Evolutionary conservation across 2,329 filamentous ascomycete genomes (phyloP).

Genomic region (Colletotrichum kahawae): DNA sequence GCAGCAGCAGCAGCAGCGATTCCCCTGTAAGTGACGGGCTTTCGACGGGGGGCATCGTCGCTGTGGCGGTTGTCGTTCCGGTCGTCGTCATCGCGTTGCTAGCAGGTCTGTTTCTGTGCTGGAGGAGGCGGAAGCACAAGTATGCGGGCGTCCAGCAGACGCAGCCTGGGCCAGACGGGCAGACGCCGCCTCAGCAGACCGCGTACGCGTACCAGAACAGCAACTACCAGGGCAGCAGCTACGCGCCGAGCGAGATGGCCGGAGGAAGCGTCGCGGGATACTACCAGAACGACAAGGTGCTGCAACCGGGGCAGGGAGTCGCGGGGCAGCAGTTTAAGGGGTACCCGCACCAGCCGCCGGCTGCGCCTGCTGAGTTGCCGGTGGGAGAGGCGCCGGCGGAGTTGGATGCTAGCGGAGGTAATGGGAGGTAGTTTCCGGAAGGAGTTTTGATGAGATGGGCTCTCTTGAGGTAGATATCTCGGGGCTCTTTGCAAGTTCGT

Average conservation of each 20-base stretch:
- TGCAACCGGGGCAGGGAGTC: background rate
- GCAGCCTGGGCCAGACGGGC: background rate
- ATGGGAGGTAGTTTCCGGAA: background rate
- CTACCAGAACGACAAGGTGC: constrained; percentile 18
- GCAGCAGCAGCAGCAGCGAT: background rate
- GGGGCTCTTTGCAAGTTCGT: background rate
- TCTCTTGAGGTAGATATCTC: background rate
- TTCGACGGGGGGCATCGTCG: background rate
- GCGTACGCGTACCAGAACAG: background rate
- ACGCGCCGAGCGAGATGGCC: constrained; percentile 2
- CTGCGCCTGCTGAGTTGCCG: background rate
- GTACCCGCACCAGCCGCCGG: background rate
- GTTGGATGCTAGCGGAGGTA: background rate
- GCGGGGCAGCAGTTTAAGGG: constrained; percentile 3
- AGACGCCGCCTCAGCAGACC: background rate
- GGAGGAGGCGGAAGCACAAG: constrained; percentile 5
- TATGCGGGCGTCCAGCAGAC: constrained; percentile 13
- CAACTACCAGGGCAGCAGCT: background rate
- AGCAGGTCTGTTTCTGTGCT: constrained; percentile 7
- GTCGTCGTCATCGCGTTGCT: constrained; percentile 6
- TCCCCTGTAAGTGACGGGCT: background rate
- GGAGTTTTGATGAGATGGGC: background rate
- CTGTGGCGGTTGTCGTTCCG: background rate
- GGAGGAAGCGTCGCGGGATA: background rate
- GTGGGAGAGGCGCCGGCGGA: background rate